Evolutionary conservation across 345 rosid genomes (phyloP), one percentile per base, ranked within the genome.

Genomic region (Noccaea bulbosa): DNA sequence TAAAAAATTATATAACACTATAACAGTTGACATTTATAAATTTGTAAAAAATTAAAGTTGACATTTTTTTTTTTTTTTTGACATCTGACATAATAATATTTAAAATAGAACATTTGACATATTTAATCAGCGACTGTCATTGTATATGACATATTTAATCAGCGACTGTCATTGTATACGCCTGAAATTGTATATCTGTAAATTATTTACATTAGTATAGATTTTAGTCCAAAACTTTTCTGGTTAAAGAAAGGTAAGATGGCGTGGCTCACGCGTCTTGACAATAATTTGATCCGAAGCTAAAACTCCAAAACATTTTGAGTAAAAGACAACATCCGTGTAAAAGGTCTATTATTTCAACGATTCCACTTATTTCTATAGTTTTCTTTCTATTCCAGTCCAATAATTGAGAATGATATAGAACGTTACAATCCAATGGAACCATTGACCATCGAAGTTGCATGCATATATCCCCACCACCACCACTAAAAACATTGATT

Each of bases 331-430:
- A 24, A 24, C 52, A 52, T 65, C 65, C 65, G 71, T 73, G 71
- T 72, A 72, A 62, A 53, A 20, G 9, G 63, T 55, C 65, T 55
- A 64, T 35, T 16, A 37, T 64, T 72, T 72, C 76, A 72, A 72
- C 64, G 76, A 64, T 63, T 72, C 76, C 70, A 20, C 22, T 44
- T 22, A 33, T 44, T 44, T 33, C 1, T 63, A 52, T 22, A 4
- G 6, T 66, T 39, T 49, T 50, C 39, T 39, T 49, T 50, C 39
- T 41, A 30, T 56, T 34, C n/a, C 17, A 4, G 14, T 56, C 45
- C 47, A 69, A 45, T 56, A 5, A n/a, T 34, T 66, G 7, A 3
- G 1, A 52, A 2, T n/a, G 8, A 22, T 59, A 22, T 43, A 41
- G 33, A 54, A 55, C 14, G 52, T 9, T 12, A 51, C 34, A 49